Conservation (phyloP, 2,329 filamentous ascomycete genomes). For the Colletotrichum caudatum region DNA sequence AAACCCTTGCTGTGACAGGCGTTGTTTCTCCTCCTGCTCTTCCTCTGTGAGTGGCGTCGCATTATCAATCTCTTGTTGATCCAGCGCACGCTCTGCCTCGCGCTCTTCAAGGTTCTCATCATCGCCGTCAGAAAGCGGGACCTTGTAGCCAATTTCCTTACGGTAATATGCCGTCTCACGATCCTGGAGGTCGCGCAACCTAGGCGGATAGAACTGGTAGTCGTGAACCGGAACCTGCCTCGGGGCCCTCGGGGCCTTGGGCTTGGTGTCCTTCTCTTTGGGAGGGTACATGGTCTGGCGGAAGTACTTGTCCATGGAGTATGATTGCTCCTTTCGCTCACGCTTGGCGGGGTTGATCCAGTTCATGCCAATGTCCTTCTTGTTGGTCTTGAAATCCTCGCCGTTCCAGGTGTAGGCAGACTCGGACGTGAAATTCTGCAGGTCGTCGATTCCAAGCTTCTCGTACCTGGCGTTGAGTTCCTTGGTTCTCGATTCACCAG, state of each 20-base stretch:
- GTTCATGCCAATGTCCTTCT: constrained; percentile 90
- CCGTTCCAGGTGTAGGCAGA: constrained; percentile 99
- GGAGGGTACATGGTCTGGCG: constrained; percentile 83
- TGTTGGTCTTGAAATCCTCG: constrained; percentile 90
- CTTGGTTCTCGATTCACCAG: constrained; percentile 89
- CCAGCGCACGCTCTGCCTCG: constrained; percentile 86
- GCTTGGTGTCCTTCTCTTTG: constrained; percentile 89
- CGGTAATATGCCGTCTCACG: constrained; percentile 96
- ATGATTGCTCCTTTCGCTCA: constrained; percentile 97
- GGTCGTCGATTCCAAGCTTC: constrained; percentile 94
- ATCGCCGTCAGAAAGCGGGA: constrained; percentile 86
- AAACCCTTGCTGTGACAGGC: constrained; percentile 86
- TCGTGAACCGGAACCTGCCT: constrained; percentile 94
- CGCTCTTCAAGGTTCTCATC: constrained; percentile 89
- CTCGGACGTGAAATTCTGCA: constrained; percentile 98
- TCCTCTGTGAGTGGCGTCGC: constrained; percentile 89
- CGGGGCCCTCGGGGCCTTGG: constrained; percentile 93
- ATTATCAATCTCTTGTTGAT: constrained; percentile 94
- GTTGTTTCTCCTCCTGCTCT: constrained; percentile 87
- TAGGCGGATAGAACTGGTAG: constrained; percentile 94
- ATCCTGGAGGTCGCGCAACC: constrained; percentile 89
- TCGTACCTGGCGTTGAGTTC: constrained; percentile 94
- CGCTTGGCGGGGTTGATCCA: constrained; percentile 99
- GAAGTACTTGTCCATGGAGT: constrained; percentile 99
- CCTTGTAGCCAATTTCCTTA: constrained; percentile 96